Conservation (phyloP, 352 stramenopile genomes). For the Pythium graminicola region DNA sequence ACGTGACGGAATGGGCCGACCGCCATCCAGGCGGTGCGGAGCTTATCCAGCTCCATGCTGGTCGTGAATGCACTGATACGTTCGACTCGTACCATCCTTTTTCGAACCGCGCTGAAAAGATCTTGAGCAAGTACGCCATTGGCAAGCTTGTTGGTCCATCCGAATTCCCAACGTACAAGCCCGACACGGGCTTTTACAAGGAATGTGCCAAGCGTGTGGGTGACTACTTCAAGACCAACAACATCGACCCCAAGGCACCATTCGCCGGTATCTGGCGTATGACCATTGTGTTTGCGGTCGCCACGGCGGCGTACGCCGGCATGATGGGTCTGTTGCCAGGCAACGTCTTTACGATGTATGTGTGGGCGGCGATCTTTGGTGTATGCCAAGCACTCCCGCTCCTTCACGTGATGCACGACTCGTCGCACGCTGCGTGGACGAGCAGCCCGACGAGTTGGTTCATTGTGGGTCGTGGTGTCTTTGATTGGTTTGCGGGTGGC, state of each 20-base stretch:
- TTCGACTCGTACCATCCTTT: constrained; percentile 91
- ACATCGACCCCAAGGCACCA: constrained; percentile 79
- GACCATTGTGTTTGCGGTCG: constrained; percentile 64
- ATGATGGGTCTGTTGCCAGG: constrained; percentile 66
- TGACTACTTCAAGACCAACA: constrained; percentile 88
- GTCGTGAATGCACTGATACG: constrained; percentile 82
- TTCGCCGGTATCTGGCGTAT: constrained; percentile 86
- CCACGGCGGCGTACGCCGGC: constrained; percentile 57
- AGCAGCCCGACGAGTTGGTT: constrained; percentile 69
- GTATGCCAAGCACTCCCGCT: constrained; percentile 85
- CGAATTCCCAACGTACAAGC: constrained; percentile 89
- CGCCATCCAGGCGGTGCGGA: constrained; percentile 78
- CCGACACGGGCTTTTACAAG: constrained; percentile 88
- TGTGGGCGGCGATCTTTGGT: constrained; percentile 77
- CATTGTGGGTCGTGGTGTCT: constrained; percentile 67
- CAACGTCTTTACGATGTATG: constrained; percentile 55
- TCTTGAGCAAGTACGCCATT: constrained; percentile 81
- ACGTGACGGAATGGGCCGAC: constrained; percentile 85
- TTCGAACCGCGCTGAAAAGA: constrained; percentile 72
- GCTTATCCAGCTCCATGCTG: constrained; percentile 72
- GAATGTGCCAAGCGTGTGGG: constrained; percentile 75
- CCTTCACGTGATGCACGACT: constrained; percentile 92
- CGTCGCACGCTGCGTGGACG: constrained; percentile 85
- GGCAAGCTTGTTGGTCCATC: constrained; percentile 64
- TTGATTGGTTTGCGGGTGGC: constrained; percentile 90